phyloP scores from a whole-genome alignment of 179 eudicot species.

The Monotropa hypopitys region DNA sequence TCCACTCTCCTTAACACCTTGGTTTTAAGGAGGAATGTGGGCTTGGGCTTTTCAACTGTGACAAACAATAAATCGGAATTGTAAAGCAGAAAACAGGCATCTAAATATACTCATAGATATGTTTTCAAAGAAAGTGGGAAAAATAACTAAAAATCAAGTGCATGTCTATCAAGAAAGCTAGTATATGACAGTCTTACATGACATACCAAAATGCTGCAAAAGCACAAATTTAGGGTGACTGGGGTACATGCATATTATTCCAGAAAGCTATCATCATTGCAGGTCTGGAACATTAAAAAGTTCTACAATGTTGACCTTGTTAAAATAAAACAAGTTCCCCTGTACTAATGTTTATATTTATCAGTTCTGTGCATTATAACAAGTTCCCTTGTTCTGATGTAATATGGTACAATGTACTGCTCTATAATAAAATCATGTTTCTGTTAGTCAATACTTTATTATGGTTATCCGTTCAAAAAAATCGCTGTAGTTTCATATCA shows the following conservation, averaged over 20 bases:
- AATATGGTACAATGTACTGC: no score
- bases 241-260: neutral
- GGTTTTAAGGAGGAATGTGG: no score
- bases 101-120: neutral
- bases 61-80: neutral
- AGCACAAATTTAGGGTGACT: neutral
- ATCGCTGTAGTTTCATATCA: no score
- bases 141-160: neutral
- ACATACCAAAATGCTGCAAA: neutral
- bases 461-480: no score
- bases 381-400: no score
- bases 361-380: neutral
- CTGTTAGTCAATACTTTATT: no score
- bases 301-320: neutral
- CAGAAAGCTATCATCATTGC: neutral
- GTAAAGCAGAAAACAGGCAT: neutral
- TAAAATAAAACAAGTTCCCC: neutral
- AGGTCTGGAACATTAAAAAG: neutral
- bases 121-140: neutral
- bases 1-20: no score
- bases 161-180: neutral
- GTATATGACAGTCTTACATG: neutral
- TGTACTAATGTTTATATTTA: neutral
- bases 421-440: no score
- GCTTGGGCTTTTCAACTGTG: no score